Evolutionary conservation across 345 rosid species (phyloP).

Genomic region (Moricandia arvensis): DNA sequence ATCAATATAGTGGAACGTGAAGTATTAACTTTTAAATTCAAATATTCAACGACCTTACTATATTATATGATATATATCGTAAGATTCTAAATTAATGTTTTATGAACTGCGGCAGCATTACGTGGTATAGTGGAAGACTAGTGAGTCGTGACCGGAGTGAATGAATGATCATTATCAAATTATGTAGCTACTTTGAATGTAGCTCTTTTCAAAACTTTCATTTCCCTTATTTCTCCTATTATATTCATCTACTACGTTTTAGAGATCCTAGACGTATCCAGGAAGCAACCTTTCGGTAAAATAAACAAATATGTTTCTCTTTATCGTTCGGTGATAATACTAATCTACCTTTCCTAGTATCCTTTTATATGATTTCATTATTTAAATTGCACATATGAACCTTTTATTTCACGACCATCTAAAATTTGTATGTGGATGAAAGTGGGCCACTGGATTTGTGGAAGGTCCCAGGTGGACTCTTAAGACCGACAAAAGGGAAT

Average conservation of each 20-base stretch:
- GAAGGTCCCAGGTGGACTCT: conserved; percentile 27
- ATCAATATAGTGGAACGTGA: not conserved
- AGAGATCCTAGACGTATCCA: conserved; percentile 52
- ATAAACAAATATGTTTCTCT: not conserved
- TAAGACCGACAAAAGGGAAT: conserved; percentile 34
- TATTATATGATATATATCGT: not conserved
- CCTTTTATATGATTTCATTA: not conserved
- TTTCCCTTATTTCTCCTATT: not conserved
- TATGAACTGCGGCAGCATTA: conserved; percentile 6
- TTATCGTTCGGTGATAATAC: conserved; percentile 28
- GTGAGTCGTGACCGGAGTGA: conserved; percentile 30
- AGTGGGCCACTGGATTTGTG: conserved; percentile 14
- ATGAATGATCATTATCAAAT: not conserved
- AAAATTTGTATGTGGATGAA: not conserved
- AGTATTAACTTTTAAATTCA: conserved; percentile 3
- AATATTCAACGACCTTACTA: not conserved
- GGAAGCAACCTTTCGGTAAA: conserved; percentile 44
- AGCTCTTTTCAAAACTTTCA: not conserved
- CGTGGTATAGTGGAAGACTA: conserved; percentile 29
- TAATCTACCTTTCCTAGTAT: conserved; percentile 25
- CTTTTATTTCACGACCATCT: not conserved
- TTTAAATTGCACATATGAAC: not conserved
- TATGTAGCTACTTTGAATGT: not conserved
- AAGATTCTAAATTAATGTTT: conserved; percentile 9
- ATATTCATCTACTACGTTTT: conserved; percentile 19